Conservation (phyloP, 1,139 yeast species). For the Candida dubliniensis region DNA sequence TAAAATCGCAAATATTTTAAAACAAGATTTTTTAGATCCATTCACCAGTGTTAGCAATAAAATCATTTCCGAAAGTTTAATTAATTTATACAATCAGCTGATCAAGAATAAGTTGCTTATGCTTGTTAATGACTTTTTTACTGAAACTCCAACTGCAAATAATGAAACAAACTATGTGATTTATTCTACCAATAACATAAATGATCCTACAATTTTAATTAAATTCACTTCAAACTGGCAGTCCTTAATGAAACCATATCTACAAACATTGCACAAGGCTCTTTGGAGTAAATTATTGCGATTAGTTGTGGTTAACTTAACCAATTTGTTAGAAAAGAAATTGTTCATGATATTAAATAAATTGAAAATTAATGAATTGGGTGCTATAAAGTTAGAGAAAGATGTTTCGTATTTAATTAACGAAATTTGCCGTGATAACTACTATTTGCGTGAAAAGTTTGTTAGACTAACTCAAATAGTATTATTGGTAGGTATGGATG, state of each 20-base stretch:
- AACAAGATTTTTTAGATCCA: conserved; percentile 36
- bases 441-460: conserved; percentile 74
- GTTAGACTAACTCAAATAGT: conserved; percentile 81
- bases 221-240: conserved; percentile 67
- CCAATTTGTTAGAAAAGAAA: conserved; percentile 59
- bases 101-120: conserved; percentile 50
- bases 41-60: conserved; percentile 44
- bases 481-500: conserved; percentile 79
- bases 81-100: conserved; percentile 57
- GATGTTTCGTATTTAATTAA: conserved; percentile 75
- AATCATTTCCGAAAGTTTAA: conserved; percentile 53
- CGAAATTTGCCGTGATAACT: conserved; percentile 61
- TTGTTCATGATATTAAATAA: conserved; percentile 64
- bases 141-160: conserved; percentile 36
- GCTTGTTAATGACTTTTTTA: conserved; percentile 55
- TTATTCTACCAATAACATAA: conserved; percentile 28
- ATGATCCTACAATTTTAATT: conserved; percentile 33
- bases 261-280: conserved; percentile 52
- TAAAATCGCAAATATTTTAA: conserved; percentile 42
- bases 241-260: conserved; percentile 61
- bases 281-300: conserved; percentile 49
- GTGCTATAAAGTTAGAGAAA: conserved; percentile 80
- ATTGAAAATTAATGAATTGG: conserved; percentile 68
- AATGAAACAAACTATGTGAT: conserved; percentile 42
- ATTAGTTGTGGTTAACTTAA: conserved; percentile 53